Percentiles rank a stretch among this genome's conserved stretches.
Conservation (phyloP, 2,329 filamentous ascomycete species). For the Neophaeococcomyces mojaviensis region DNA sequence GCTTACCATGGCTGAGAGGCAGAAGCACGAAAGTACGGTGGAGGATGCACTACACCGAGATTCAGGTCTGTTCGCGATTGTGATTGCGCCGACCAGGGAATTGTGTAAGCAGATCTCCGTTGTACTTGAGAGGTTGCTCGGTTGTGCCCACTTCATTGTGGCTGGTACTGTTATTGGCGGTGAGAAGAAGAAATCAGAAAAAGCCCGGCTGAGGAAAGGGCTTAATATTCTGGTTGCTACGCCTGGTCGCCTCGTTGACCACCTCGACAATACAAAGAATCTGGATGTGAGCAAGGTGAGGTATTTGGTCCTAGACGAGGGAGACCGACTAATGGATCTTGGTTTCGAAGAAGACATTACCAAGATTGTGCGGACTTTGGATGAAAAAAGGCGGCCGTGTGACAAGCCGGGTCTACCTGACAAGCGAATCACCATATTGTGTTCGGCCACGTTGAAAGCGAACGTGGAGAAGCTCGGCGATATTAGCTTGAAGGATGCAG, state of each 20-base stretch:
- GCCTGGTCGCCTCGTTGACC: constrained; percentile 82
- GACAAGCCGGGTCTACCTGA: constrained; percentile 61
- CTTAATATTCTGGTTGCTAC: constrained; percentile 94
- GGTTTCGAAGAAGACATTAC: constrained; percentile 93
- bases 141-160: constrained; percentile 91
- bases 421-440: constrained; percentile 75
- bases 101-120: constrained; percentile 86
- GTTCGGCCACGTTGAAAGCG: constrained; percentile 97
- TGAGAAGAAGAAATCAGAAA: constrained; percentile 73
- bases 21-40: constrained; percentile 36
- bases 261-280: constrained; percentile 84
- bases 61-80: constrained; percentile 84
- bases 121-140: constrained; percentile 75
- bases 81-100: constrained; percentile 90
- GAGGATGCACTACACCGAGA: constrained; percentile 59
- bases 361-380: constrained; percentile 73
- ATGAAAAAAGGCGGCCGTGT: constrained; percentile 53
- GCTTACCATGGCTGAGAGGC: constrained; percentile 56
- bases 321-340: constrained; percentile 95
- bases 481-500: constrained; percentile 87
- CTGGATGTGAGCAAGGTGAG: constrained; percentile 81
- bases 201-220: constrained; percentile 85
- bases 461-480: constrained; percentile 89
- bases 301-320: constrained; percentile 93
- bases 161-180: constrained; percentile 74